A percentile compares a stretch with the other conserved stretches of the same genome.
These are phyloP conservation scores for Mollisia scopiformis DNA, from an alignment of 2,329 filamentous ascomycete species.

Conservation along the genomic window DNA sequence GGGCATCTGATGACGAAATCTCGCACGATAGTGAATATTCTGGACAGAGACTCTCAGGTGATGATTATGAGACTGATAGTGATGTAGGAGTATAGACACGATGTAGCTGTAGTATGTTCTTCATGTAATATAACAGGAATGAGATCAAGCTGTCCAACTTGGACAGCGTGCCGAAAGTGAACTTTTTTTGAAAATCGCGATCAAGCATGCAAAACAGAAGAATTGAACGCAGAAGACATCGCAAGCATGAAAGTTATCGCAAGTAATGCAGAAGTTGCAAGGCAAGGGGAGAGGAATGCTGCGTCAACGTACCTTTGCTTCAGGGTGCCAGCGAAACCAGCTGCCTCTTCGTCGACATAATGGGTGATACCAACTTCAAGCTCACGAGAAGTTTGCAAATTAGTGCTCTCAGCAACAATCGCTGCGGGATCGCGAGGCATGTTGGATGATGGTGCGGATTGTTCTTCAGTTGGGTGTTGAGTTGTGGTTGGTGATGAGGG, in stretches of 20 bases:
- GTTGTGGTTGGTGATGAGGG: constrained; percentile 10
- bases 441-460: not conserved
- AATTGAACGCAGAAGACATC: no score
- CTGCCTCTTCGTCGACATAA: constrained; percentile 59
- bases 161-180: not conserved
- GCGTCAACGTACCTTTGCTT: constrained; percentile 63
- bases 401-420: not conserved
- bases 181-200: not conserved
- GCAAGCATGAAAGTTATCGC: not conserved
- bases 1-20: not conserved
- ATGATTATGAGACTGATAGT: not conserved
- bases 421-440: constrained; percentile 11
- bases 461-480: not conserved
- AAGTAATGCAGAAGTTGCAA: not conserved
- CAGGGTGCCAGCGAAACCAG: constrained; percentile 64
- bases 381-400: constrained; percentile 19
- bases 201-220: not conserved
- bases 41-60: not conserved
- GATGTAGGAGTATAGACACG: not conserved
- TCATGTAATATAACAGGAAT: not conserved
- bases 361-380: constrained; percentile 61
- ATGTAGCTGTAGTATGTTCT: not conserved
- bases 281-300: not conserved
- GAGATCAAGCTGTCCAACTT: not conserved
- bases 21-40: not conserved